These are phyloP conservation scores for Biscogniauxia mediterranea DNA, from an alignment of 2,329 filamentous ascomycete species.

Conservation along the genomic window DNA sequence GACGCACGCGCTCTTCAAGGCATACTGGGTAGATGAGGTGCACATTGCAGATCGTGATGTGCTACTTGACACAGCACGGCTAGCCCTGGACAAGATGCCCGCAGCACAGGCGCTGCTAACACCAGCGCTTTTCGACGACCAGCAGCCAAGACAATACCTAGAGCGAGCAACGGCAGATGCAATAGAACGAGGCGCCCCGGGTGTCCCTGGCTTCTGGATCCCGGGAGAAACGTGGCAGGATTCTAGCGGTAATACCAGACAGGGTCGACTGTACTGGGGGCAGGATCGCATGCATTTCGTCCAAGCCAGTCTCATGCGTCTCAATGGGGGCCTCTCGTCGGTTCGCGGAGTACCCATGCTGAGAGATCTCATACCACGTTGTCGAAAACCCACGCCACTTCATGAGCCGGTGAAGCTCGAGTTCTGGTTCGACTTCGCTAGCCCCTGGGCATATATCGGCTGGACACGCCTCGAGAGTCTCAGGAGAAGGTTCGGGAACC, in stretches of 20 bases:
- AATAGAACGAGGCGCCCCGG: constrained; percentile 5
- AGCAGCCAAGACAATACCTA: neutral
- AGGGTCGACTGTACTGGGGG: constrained; percentile 10
- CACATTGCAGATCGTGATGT: constrained; percentile 2
- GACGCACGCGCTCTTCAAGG: constrained; percentile 2
- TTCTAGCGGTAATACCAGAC: neutral
- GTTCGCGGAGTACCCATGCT: neutral
- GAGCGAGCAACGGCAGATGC: constrained; percentile 4
- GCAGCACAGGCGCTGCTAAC: neutral
- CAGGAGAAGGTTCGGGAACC: constrained; percentile 3
- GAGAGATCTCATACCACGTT: constrained; percentile 6
- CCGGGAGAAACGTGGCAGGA: constrained; percentile 1
- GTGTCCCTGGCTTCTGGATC: constrained; percentile 10
- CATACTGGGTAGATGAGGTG: constrained; percentile 9
- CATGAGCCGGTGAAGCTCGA: constrained; percentile 5
- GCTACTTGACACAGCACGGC: neutral
- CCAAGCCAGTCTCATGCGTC: constrained; percentile 6
- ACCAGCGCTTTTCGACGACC: constrained; percentile 1
- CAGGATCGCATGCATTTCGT: constrained; percentile 10
- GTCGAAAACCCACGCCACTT: constrained; percentile 1
- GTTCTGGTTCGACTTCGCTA: constrained; percentile 14
- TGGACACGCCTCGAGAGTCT: constrained; percentile 7
- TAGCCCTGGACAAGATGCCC: neutral
- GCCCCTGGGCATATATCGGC: constrained; percentile 12
- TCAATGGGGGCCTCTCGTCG: neutral